A percentile compares a stretch with the other conserved stretches of the same genome.
Conservation (phyloP, 768 basidiomycete genomes). For the Kwoniella europaea region DNA sequence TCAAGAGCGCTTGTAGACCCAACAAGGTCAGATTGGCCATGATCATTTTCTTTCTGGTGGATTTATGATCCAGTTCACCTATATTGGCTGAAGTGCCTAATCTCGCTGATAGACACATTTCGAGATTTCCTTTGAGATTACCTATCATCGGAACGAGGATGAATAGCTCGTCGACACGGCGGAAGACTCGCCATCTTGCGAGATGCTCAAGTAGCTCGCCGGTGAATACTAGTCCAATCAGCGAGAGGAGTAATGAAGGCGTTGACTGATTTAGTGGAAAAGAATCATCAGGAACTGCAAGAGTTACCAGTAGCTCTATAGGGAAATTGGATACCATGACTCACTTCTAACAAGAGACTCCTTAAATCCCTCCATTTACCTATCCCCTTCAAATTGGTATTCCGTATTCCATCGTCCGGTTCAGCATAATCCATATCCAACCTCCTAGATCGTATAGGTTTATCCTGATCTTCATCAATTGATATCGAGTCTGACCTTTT, state of each 20-base stretch:
- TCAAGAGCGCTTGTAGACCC: conserved; percentile 89
- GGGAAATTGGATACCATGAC: conserved; percentile 5
- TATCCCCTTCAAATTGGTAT: not conserved
- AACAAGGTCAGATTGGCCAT: conserved; percentile 81
- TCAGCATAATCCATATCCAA: conserved; percentile 20
- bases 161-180: conserved; percentile 88
- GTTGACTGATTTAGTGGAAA: conserved; percentile 67
- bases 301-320: too few species aligned
- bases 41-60: conserved; percentile 69
- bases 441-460: conserved; percentile 1
- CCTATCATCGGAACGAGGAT: conserved; percentile 89
- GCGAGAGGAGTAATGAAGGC: conserved; percentile 82
- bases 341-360: conserved; percentile 53
- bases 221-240: conserved; percentile 83
- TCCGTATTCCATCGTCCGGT: conserved; percentile 10
- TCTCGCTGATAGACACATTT: conserved; percentile 96
- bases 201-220: conserved; percentile 87
- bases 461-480: conserved; percentile 9
- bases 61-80: conserved; percentile 80
- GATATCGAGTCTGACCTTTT: not conserved
- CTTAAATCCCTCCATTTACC: conserved; percentile 38
- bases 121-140: conserved; percentile 95
- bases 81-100: conserved; percentile 93
- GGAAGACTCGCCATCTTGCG: conserved; percentile 91
- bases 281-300: too few species aligned